These are phyloP conservation scores for Elsinoe batatas DNA, from an alignment of 2,329 filamentous ascomycete species.

Conservation along the genomic window DNA sequence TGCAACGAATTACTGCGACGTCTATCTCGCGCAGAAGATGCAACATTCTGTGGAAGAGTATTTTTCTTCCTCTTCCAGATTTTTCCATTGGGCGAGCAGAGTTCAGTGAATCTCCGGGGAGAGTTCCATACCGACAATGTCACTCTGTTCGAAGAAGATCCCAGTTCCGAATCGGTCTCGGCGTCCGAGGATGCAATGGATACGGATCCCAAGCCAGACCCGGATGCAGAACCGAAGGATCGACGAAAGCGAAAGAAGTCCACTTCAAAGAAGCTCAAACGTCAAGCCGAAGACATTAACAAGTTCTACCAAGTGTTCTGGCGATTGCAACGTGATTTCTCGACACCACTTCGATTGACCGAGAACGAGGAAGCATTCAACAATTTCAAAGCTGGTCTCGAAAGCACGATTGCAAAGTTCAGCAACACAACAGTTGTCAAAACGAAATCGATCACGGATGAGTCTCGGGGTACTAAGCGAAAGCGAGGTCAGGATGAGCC, in stretches of 20 bases:
- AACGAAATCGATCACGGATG: constrained; percentile 54
- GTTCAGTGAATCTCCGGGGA: constrained; percentile 89
- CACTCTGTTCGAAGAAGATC: constrained; percentile 65
- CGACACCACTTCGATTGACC: constrained; percentile 77
- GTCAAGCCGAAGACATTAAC: constrained; percentile 49
- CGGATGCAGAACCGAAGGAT: constrained; percentile 26
- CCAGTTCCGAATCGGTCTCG: background rate
- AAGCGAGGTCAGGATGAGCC: constrained; percentile 46
- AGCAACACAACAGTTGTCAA: constrained; percentile 58
- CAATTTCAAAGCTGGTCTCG: constrained; percentile 53
- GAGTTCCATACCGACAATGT: constrained; percentile 95
- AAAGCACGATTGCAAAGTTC: constrained; percentile 62
- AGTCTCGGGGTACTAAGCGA: constrained; percentile 57
- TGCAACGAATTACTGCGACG: constrained; percentile 93
- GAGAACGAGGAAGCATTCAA: constrained; percentile 53
- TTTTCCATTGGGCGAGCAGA: constrained; percentile 91
- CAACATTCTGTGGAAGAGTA: constrained; percentile 91
- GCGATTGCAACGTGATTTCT: constrained; percentile 86
- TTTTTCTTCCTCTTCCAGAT: constrained; percentile 99
- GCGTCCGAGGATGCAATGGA: constrained; percentile 14
- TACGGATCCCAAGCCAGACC: constrained; percentile 12
- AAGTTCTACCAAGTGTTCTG: constrained; percentile 85
- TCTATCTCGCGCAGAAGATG: constrained; percentile 90
- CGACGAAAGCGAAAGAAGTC: constrained; percentile 1
- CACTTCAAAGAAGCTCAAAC: constrained; percentile 19